Base-by-base conservation (phyloP, 768 basidiomycete species). In the Coprinellus aureogranulatus region DNA sequence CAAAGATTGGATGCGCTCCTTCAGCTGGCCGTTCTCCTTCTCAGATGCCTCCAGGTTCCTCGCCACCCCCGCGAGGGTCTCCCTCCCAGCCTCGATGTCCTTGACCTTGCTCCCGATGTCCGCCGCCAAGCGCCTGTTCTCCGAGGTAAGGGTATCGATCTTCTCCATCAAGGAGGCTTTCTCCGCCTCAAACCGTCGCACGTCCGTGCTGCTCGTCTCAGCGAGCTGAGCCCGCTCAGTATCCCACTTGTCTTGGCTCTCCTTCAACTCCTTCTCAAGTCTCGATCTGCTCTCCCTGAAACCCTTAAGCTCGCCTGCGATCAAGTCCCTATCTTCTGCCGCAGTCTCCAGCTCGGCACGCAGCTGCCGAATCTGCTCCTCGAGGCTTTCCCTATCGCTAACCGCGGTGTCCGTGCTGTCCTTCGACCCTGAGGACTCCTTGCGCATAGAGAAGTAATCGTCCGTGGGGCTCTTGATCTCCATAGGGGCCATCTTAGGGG, bases 21-120 rank as follows among this genome's bases (percentile, higher is more conserved):
- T 27, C 20, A 59, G 44, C 22, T 16, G 25, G 41, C 40, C 57
- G 22, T 54, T 23, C 45, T 61, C 55, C 28, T 54, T 46, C 23
- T 53, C 4, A 16, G 20, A 27, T 3, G 41, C 48, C 18, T 23
- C 39, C 41, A 23, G 37, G 9, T 55, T 40, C 25, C 27, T 52
- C n/a, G 27, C 48, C 25, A 51, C 48, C 18, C 49, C 50, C 18
- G 27, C 34, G 31, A 37, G n/a, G 31, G 14, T 23, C 12, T 18
- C 50, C 18, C 50, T 9, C 20, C 31, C 50, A 16, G 16, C 18
- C 16, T 52, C 54, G 46, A 57, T 39, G 39, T 54, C 11, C 31
- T 53, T 50, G 40, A 27, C 41, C 55, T 52, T 52, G 12, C 22
- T n/a, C 31, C 23, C 34, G 2, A 34, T 22, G 18, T 52, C 50